Evolutionary conservation across 768 basidiomycete genomes (phyloP).

Genomic region (Tulasnella sp.): DNA sequence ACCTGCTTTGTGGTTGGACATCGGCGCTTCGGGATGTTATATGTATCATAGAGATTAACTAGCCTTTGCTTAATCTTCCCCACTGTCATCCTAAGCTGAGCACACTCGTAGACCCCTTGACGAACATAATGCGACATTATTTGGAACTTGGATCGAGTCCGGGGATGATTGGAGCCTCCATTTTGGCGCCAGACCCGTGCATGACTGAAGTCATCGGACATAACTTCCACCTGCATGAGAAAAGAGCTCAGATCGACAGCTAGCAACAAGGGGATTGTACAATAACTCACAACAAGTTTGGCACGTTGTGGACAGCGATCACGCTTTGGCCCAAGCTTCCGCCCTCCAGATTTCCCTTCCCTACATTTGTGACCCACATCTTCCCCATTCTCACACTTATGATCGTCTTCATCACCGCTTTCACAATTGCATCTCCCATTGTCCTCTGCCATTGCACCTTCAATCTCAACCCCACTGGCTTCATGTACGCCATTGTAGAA

Average conservation of each 20-base stretch:
- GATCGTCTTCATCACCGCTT: not conserved
- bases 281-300: not conserved
- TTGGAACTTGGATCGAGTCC: not conserved
- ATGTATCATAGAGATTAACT: not conserved
- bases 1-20: not conserved
- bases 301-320: not conserved
- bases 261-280: not conserved
- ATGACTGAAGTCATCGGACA: not conserved
- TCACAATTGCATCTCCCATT: not conserved
- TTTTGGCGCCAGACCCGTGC: not conserved
- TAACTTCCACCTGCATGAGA: not conserved
- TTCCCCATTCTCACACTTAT: not conserved
- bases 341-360: not conserved
- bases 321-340: not conserved
- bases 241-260: not conserved
- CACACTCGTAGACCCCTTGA: not conserved
- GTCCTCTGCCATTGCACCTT: not conserved
- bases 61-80: not conserved
- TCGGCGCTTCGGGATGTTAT: not conserved
- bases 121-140: not conserved
- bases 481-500: not conserved
- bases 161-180: not conserved
- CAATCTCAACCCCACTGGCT: not conserved
- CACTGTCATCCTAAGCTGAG: not conserved
- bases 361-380: not conserved